Evolutionary conservation across 2,329 filamentous ascomycete species (phyloP).

Genomic region (Fusarium nanum): DNA sequence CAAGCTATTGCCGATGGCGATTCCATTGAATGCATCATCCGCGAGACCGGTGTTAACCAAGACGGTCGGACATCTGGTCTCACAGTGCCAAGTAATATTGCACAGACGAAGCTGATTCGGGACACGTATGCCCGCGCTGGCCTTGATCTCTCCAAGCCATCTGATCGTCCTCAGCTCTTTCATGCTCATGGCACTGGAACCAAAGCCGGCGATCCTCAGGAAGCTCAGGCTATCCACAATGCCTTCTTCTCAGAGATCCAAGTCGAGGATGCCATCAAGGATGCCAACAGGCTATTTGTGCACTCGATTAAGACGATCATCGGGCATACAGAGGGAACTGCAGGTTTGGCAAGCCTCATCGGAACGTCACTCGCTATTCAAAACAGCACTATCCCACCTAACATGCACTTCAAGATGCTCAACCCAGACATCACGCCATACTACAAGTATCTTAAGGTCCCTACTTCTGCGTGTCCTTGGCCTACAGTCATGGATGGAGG

Average conservation of each 20-base stretch:
- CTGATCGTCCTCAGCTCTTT: constrained; percentile 13
- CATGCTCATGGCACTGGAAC: constrained; percentile 59
- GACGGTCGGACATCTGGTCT: constrained; percentile 8
- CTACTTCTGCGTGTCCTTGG: constrained; percentile 22
- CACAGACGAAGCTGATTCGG: constrained; percentile 2
- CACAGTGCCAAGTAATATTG: not conserved
- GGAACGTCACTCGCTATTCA: constrained; percentile 4
- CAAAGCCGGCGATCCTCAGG: constrained; percentile 46
- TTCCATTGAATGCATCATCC: constrained; percentile 5
- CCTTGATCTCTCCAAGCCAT: not conserved
- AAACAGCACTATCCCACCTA: not conserved
- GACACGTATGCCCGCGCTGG: not conserved
- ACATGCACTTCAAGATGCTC: constrained; percentile 59
- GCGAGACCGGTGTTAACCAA: constrained; percentile 4
- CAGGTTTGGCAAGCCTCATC: not conserved
- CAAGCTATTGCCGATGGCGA: constrained; percentile 1
- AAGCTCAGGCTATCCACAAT: not conserved
- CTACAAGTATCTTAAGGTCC: constrained; percentile 33
- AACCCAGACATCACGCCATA: constrained; percentile 52
- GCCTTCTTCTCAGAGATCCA: not conserved
- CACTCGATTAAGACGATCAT: constrained; percentile 8
- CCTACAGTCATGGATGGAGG: not conserved
- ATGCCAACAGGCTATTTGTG: no score
- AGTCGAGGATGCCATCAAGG: no score
- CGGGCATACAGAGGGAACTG: constrained; percentile 3